A percentile compares a stretch with the other conserved stretches of the same genome.
phyloP scores from a whole-genome alignment of 495 filamentous ascomycete species.

The Lepraria neglecta region DNA sequence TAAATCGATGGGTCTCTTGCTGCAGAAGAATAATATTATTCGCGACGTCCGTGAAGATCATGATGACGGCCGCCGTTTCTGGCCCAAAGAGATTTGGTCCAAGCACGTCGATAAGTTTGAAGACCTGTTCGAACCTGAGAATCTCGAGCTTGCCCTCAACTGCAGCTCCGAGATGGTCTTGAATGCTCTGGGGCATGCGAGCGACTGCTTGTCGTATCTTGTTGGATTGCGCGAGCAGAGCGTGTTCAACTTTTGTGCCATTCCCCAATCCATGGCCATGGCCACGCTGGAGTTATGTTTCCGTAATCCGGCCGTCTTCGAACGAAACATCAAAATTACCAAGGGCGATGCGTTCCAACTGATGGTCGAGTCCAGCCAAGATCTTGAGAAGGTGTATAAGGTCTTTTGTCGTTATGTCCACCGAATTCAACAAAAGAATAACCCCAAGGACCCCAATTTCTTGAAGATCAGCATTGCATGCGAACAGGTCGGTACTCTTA shows the following conservation, averaged over 20 bases:
- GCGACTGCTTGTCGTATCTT: constrained; percentile 95
- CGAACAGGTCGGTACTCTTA: constrained; percentile 76
- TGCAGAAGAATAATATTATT: constrained; percentile 99
- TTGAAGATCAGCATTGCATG: constrained; percentile 86
- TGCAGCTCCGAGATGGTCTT: constrained; percentile 94
- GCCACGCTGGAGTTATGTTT: constrained; percentile 86
- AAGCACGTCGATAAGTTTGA: constrained; percentile 87
- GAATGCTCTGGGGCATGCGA: constrained; percentile 75
- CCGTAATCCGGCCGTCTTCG: constrained; percentile 81
- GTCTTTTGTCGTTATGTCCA: constrained; percentile 70
- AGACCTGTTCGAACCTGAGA: constrained; percentile 77
- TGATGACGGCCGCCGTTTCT: constrained; percentile 81
- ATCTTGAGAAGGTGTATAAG: constrained; percentile 69
- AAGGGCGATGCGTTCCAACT: constrained; percentile 88
- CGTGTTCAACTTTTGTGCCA: constrained; percentile 98
- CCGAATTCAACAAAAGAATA: constrained; percentile 89
- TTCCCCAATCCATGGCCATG: constrained; percentile 96
- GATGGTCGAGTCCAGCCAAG: constrained; percentile 89
- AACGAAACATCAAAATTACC: constrained; percentile 89
- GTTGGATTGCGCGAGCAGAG: constrained; percentile 92
- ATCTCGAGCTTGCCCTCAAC: constrained; percentile 72
- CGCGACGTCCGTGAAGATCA: constrained; percentile 88
- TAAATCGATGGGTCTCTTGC: constrained; percentile 93
- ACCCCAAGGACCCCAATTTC: constrained; percentile 87
- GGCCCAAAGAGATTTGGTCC: constrained; percentile 91